phyloP scores from a whole-genome alignment of 2,329 filamentous ascomycete species.

The Sordariomycetes sp. region DNA sequence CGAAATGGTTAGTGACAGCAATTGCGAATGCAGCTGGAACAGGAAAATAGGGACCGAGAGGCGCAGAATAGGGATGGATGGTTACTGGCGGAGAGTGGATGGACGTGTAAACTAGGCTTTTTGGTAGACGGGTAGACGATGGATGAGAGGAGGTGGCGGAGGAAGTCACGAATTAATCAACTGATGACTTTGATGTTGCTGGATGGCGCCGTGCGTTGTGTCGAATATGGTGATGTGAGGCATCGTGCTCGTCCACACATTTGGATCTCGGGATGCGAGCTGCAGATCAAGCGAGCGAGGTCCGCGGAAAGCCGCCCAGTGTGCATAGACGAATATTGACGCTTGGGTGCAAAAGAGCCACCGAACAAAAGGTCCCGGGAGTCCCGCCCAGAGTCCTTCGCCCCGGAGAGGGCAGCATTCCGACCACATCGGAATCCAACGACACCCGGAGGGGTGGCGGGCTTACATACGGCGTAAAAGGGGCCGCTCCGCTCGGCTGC shows the following conservation, averaged over 20 bases:
- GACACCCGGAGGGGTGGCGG: not conserved
- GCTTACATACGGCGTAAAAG: not conserved
- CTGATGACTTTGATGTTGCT: not conserved
- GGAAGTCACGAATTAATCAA: not conserved
- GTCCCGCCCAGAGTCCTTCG: not conserved
- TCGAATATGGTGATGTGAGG: not conserved
- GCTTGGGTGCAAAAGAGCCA: not conserved
- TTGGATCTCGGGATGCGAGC: not conserved
- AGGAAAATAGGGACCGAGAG: not conserved
- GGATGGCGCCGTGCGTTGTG: not conserved
- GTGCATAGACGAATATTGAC: not conserved
- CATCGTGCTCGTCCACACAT: not conserved
- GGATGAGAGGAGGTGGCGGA: not conserved
- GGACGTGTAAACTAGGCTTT: not conserved
- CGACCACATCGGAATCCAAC: not conserved
- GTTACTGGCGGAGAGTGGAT: not conserved
- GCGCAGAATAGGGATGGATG: not conserved
- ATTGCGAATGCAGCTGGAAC: not conserved
- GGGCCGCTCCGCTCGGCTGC: not conserved
- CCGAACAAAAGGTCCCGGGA: not conserved
- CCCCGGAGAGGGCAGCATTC: not conserved
- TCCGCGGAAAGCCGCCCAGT: not conserved
- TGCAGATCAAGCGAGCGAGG: not conserved
- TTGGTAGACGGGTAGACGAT: not conserved
- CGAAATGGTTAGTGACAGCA: not conserved